These are phyloP conservation scores for Calonectria hawksworthii DNA, from an alignment of 2,329 filamentous ascomycete species.

Conservation along the genomic window DNA sequence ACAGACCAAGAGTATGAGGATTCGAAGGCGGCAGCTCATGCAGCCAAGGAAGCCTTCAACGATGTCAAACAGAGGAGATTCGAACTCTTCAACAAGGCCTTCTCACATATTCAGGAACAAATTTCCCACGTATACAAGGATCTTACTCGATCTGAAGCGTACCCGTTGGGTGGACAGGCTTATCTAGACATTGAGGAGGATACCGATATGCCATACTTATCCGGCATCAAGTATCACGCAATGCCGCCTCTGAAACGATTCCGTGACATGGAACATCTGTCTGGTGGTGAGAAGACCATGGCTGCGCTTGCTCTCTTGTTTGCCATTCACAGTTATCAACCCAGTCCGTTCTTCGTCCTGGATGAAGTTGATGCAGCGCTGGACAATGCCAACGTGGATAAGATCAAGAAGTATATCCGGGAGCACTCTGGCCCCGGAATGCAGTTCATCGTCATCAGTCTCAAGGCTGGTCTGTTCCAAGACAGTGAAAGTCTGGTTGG, in stretches of 20 bases:
- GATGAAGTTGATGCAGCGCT: conserved; percentile 98
- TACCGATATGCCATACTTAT: conserved; percentile 94
- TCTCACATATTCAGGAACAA: conserved; percentile 93
- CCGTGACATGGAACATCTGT: conserved; percentile 98
- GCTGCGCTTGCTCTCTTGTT: conserved; percentile 96
- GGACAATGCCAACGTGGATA: conserved; percentile 97
- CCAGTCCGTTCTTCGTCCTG: conserved; percentile 96
- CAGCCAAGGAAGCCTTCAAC: conserved; percentile 86
- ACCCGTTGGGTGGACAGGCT: conserved; percentile 89
- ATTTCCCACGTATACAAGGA: conserved; percentile 96
- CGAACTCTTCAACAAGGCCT: conserved; percentile 95
- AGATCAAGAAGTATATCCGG: conserved; percentile 95
- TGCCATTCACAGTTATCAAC: conserved; percentile 96
- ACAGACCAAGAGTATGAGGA: conserved; percentile 93
- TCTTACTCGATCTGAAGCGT: conserved; percentile 89
- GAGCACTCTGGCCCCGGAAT: conserved; percentile 96
- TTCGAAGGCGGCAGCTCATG: conserved; percentile 80
- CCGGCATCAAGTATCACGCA: conserved; percentile 97
- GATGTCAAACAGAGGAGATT: conserved; percentile 85
- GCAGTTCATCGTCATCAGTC: conserved; percentile 98
- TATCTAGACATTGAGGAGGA: conserved; percentile 96
- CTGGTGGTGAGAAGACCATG: conserved; percentile 98
- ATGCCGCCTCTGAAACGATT: conserved; percentile 99
- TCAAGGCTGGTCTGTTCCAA: conserved; percentile 97
- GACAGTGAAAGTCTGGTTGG: conserved; percentile 96